phyloP scores from a whole-genome alignment of 345 rosid genomes.

The Gossypium arboreum region DNA sequence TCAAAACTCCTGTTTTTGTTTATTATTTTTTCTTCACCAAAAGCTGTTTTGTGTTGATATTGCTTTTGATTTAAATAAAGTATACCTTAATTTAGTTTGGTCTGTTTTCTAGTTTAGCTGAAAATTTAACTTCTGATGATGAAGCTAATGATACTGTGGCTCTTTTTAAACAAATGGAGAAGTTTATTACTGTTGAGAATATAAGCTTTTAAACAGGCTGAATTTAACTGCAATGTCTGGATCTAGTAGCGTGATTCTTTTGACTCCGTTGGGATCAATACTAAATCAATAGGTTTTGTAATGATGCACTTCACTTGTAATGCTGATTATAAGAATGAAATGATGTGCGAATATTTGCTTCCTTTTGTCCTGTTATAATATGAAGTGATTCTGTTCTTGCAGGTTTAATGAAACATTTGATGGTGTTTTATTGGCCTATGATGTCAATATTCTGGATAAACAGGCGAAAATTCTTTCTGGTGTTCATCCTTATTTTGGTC shows the following conservation, averaged over 20 bases:
- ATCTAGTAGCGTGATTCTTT: too few relatives aligned
- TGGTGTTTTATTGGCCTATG: conserved; percentile 75
- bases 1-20: neutral
- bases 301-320: neutral
- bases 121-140: neutral
- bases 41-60: neutral
- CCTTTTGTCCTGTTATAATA: neutral
- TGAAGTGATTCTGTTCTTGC: conserved; percentile 13
- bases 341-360: neutral
- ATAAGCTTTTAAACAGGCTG: neutral
- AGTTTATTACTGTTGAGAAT: neutral
- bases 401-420: conserved; percentile 69
- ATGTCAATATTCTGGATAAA: conserved; percentile 39
- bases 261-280: neutral
- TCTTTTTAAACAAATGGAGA: neutral
- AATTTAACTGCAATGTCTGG: too few relatives aligned
- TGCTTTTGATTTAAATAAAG: neutral
- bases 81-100: neutral
- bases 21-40: neutral
- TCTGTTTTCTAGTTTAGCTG: neutral
- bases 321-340: neutral
- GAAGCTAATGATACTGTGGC: neutral
- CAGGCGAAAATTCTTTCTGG: conserved; percentile 64
- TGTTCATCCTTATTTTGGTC: conserved; percentile 62
- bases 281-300: neutral